Base-by-base conservation (phyloP, 2,329 filamentous ascomycete genomes). In the Ceratocystis ficicola region DNA sequence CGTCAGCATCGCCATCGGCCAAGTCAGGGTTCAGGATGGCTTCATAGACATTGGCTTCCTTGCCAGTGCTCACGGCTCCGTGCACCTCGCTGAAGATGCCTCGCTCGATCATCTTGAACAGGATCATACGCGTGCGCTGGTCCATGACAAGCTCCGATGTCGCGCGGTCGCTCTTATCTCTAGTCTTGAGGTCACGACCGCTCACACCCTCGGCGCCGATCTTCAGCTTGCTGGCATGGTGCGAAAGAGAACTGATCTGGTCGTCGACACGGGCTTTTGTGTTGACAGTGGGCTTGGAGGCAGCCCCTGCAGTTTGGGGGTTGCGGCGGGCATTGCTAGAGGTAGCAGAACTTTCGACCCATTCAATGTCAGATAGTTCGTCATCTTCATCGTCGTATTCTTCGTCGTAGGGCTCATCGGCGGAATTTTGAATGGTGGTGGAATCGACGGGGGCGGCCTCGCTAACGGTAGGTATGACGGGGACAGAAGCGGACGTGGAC, bases 1-100 rank as follows among this genome's bases (percentile, higher is more conserved):
- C 79, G 6, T 81, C 75, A 25, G 74, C 76, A 8, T 82, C 81
- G 5, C 84, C 76, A 8, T 82, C 81, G 4, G 84, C 79, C n/a
- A 79, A 78, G 0, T 81, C 78, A 0, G 79, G 77, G 62, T 84
- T 78, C 2, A 85, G 82, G 10, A 95, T 81, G 20, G 93, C 91
- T 69, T 95, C 90, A 77, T 99, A 99, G 30, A 99, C 94, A 74
- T 99, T 99, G 68, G 94, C 94, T 76, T 99, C 94, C 75, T 99
- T 99, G 66, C 94, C 94, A 0, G 94, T 99, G 68, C 90, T 96
- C 71, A 99, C 83, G 73, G 94, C 94, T 60, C 95, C 94, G 74
- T 99, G 91, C 63, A 99, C 87, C 75, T 96, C 92, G 66, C 87
- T 89, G 62, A 99, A 86, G 69, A 93, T 81, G 68, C 90, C 88